Evolutionary conservation across 1,284 basidiomycete species (phyloP), one percentile per base, ranked within the genome.

Genomic region (Anthracocystis setariae): DNA sequence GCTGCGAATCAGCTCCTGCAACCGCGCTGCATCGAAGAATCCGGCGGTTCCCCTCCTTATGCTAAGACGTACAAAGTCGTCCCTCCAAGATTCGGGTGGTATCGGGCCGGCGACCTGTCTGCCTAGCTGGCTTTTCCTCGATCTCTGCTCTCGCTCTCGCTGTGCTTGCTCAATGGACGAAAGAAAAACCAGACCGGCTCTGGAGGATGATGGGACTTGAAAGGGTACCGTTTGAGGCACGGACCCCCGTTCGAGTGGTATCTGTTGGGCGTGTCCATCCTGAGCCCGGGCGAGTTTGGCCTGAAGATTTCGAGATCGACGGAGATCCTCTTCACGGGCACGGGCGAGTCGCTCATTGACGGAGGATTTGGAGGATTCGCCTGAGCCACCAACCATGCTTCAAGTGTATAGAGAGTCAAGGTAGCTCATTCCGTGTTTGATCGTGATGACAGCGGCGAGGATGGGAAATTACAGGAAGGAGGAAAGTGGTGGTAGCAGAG

Each of bases 51-150:
- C 67, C 24, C 35, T 44, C 0, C 46, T 47, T 3, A 70, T 40
- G 23, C 61, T 70, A 21, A 66, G 50, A n/a, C 64, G 51, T 2
- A 67, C 59, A 17, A 67, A 63, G n/a, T 74, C 72, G 9, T 60
- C 52, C 7, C 63, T 18, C 72, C 72, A 74, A 17, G 68, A 72
- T 18, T 59, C 50, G 20, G 72, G 72, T 5, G 72, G 72, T 7
- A 74, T 60, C 1, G 72, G 72, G 0, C 72, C 72, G 3, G 72
- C 72, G 8, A 74, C 67, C 38, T 70, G 67, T 3, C 68, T 45
- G 25, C 67, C 59, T 8, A 74, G 38, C 32, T 60, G 63, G 5
- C 60, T 29, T 12, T 57, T 48, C 8, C 59, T 48, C 3, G 46
- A 35, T 4, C 57, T 35, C 24, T 68, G 47, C 7, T 71, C 50